Evolutionary conservation across 2,329 filamentous ascomycete genomes (phyloP), one percentile per base, ranked within the genome.

Genomic region (Microthyrium microscopicum): DNA sequence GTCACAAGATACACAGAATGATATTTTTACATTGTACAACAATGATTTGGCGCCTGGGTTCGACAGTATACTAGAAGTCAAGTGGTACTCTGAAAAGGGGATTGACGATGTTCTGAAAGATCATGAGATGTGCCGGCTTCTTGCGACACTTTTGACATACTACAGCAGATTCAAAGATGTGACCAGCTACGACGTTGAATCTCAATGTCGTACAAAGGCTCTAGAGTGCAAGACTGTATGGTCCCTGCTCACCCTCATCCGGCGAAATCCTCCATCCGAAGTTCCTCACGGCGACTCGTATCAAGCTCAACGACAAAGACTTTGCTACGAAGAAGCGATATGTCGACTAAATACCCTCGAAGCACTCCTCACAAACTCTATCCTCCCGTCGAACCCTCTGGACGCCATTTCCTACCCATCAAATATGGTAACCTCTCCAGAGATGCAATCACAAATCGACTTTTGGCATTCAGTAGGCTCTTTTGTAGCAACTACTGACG

Each of bases 381-480:
- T 72, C 37, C 54, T 89, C 35, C 45, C 57, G 2, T 48, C 45
- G 19, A 82, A 74, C 44, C 70, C 66, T 5, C 59, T 76, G 31
- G 60, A 67, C 33, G 56, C 53, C 58, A 31, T 63, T 61, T 20
- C 54, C 58, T 44, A 61, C 61, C 18, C 55, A 58, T 39, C 55
- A 38, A 48, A 51, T 27, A 50, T 52, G n/a, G n/a, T n/a, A n/a
- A n/a, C n/a, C n/a, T 45, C 47, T 12, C 31, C 33, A 16, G 46
- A 50, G 37, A 56, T 54, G 37, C 46, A 51, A 21, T 45, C 44
- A 20, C 75, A 85, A 42, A 61, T 80, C 34, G 72, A 81, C 39
- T 93, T 93, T 55, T 94, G 85, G 85, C 71, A 76, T 47, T 66
- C 70, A 18, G 62, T 93, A 12, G 83, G 73, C 32, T 69, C 77